Conservation (phyloP, 2,329 filamentous ascomycete genomes). For the Aspergillus felis region DNA sequence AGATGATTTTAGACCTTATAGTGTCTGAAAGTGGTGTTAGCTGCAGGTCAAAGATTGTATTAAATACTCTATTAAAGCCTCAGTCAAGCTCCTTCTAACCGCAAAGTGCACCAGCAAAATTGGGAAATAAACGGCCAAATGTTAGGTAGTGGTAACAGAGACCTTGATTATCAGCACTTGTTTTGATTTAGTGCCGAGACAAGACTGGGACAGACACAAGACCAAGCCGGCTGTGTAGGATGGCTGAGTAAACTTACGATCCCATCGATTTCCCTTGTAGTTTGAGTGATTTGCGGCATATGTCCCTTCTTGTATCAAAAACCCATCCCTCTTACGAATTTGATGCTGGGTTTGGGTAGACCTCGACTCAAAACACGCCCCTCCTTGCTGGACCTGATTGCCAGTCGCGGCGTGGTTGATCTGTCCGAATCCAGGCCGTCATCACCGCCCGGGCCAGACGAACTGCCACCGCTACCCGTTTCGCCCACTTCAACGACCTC, state of each 20-base stretch:
- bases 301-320: background rate
- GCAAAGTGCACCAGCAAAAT: background rate
- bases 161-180: background rate
- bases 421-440: slow-evolving; percentile 17
- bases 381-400: slow-evolving; percentile 60
- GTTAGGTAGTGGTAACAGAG: background rate
- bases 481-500: slow-evolving; percentile 37
- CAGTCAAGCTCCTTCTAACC: background rate
- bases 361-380: slow-evolving; percentile 57
- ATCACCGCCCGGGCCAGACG: slow-evolving; percentile 38
- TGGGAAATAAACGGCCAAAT: background rate
- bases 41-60: background rate
- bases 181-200: background rate
- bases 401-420: slow-evolving; percentile 13
- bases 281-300: background rate
- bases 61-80: background rate
- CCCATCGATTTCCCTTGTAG: background rate
- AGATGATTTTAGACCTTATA: background rate
- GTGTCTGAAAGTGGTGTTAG: background rate
- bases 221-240: slow-evolving; percentile 1
- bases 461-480: slow-evolving; percentile 43
- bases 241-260: slow-evolving; percentile 9
- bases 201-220: background rate
- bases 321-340: background rate
- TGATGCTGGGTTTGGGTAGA: slow-evolving; percentile 54